phyloP scores from a whole-genome alignment of 164 flowering plant species.

The Litsea cubeba region DNA sequence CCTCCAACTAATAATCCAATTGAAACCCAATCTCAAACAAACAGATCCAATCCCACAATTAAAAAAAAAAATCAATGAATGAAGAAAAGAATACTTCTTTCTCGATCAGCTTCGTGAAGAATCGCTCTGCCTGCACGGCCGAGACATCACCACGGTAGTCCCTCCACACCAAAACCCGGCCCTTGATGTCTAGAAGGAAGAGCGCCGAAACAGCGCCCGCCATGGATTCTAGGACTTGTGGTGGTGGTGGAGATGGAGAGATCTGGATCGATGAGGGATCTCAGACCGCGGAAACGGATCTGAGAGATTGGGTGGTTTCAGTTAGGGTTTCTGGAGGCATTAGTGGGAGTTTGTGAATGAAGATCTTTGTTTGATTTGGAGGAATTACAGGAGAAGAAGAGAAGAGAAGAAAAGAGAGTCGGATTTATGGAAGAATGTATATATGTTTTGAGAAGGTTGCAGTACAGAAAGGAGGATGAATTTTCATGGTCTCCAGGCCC shows the following conservation, averaged over 20 bases:
- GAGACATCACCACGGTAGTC: constrained; percentile 95
- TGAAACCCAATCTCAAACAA: background rate
- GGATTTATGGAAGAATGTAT: no score
- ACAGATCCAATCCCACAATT: background rate
- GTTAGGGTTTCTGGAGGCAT: no score
- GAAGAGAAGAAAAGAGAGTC: no score
- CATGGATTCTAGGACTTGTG: constrained; percentile 31
- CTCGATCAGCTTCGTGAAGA: constrained; percentile 92
- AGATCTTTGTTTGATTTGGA: no score
- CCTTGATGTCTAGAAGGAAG: constrained; percentile 92
- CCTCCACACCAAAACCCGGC: constrained; percentile 92
- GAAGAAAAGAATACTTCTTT: constrained; percentile 52
- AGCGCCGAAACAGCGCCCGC: constrained; percentile 95
- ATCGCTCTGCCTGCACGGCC: constrained; percentile 73
- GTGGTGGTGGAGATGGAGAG: constrained; percentile 6
- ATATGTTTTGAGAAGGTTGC: no score
- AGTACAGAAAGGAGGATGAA: no score
- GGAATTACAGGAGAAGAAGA: no score
- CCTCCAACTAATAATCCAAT: background rate
- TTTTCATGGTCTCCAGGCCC: no score
- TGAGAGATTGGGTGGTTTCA: no score
- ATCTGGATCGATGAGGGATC: background rate
- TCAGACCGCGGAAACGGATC: no score
- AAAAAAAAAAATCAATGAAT: background rate
- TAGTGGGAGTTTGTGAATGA: no score